Evolutionary conservation across 345 rosid genomes (phyloP).

Genomic region (Anacardium occidentale): DNA sequence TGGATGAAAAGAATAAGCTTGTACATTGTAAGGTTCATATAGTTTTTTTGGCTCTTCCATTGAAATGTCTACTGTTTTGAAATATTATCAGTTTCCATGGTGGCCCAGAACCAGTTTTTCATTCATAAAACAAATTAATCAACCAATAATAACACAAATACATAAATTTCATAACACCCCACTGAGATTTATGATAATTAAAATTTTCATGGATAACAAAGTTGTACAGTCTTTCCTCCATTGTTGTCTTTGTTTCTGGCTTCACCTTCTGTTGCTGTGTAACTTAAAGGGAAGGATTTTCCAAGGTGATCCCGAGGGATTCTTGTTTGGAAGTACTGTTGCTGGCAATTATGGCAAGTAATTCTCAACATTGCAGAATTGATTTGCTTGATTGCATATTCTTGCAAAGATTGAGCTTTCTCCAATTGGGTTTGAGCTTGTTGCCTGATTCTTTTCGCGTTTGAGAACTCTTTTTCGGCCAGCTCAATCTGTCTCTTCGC

Average conservation of each 20-base stretch:
- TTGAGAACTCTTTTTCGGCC: slow-evolving; percentile 76
- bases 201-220: too few relatives aligned
- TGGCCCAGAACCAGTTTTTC: too few relatives aligned
- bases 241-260: slow-evolving; percentile 7
- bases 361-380: slow-evolving; percentile 62
- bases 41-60: too few relatives aligned
- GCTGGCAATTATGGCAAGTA: slow-evolving; percentile 77
- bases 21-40: too few relatives aligned
- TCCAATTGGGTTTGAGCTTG: slow-evolving; percentile 78
- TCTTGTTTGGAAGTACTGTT: slow-evolving; percentile 43
- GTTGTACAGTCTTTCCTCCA: too few relatives aligned
- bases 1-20: too few relatives aligned
- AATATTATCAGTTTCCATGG: neutral
- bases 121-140: slow-evolving; percentile 28
- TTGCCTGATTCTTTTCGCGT: slow-evolving; percentile 72
- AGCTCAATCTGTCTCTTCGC: slow-evolving; percentile 70
- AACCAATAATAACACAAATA: slow-evolving; percentile 5
- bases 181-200: too few relatives aligned
- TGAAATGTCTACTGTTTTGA: too few relatives aligned
- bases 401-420: slow-evolving; percentile 60
- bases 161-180: too few relatives aligned
- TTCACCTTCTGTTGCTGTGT: slow-evolving; percentile 47
- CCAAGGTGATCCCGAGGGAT: slow-evolving; percentile 30
- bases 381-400: slow-evolving; percentile 62
- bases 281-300: slow-evolving; percentile 50